A percentile compares a stretch with the other conserved stretches of the same genome.
phyloP scores from a whole-genome alignment of 805 yeast species.

The Lipomyces chichibuensis region DNA sequence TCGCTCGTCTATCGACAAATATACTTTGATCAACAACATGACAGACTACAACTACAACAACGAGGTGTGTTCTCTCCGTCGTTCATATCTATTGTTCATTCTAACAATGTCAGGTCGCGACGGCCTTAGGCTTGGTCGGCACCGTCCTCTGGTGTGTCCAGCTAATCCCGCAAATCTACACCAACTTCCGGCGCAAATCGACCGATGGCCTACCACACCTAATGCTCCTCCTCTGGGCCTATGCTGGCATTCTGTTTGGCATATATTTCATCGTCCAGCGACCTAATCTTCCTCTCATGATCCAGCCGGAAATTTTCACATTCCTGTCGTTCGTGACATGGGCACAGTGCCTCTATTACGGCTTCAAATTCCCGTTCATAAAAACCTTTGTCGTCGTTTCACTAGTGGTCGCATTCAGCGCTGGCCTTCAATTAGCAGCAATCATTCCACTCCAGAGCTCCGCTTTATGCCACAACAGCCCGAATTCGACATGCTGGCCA shows the following conservation, averaged over 20 bases:
- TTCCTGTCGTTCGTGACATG: constrained; percentile 68
- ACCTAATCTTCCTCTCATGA: constrained; percentile 73
- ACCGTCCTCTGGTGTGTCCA: constrained; percentile 94
- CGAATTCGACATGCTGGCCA: constrained; percentile 69
- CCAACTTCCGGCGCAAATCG: constrained; percentile 73
- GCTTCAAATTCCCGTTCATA: constrained; percentile 37
- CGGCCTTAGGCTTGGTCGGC: constrained; percentile 76
- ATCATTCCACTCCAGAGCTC: constrained; percentile 58
- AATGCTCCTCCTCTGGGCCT: constrained; percentile 85
- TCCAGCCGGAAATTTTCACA: constrained; percentile 87
- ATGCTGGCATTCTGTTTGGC: constrained; percentile 79
- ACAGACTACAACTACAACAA: not conserved
- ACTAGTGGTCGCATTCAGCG: constrained; percentile 50
- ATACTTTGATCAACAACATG: not conserved
- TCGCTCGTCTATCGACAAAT: not conserved
- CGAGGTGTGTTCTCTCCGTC: not conserved
- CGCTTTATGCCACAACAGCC: constrained; percentile 37
- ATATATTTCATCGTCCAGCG: constrained; percentile 76
- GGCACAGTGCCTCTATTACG: constrained; percentile 65
- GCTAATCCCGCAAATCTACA: constrained; percentile 78
- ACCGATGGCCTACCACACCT: constrained; percentile 86
- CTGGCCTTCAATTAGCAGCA: constrained; percentile 70
- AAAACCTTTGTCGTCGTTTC: constrained; percentile 48
- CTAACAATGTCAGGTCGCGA: constrained; percentile 9
- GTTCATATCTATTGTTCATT: not conserved